A percentile compares a stretch with the other conserved stretches of the same genome.
These are phyloP conservation scores for Austroboletus rostrupii DNA, from an alignment of 1,284 basidiomycete species.

Conservation along the genomic window DNA sequence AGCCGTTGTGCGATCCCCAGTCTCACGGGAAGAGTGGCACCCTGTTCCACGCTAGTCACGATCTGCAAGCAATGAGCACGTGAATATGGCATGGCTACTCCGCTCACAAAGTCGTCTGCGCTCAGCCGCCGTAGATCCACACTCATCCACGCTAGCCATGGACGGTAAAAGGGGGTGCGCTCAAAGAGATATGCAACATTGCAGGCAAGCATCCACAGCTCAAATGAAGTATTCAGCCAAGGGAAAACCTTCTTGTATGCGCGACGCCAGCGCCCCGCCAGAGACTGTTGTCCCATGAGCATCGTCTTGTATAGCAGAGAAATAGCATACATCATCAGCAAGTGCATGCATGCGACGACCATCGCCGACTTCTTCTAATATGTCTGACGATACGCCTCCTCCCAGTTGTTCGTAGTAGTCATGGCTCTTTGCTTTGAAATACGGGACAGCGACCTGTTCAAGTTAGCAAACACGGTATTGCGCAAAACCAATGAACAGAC, in stretches of 20 bases:
- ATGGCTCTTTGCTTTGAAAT: constrained; percentile 82
- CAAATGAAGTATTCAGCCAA: constrained; percentile 73
- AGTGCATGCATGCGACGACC: constrained; percentile 41
- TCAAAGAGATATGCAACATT: constrained; percentile 93
- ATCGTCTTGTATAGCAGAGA: constrained; percentile 1
- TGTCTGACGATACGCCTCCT: constrained; percentile 68
- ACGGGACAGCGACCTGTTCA: constrained; percentile 80
- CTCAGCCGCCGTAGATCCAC: constrained; percentile 79
- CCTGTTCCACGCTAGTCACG: constrained; percentile 34
- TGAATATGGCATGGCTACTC: neutral
- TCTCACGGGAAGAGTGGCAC: constrained; percentile 30
- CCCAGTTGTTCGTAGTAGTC: constrained; percentile 90
- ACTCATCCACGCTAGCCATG: constrained; percentile 85
- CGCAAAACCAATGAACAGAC: constrained; percentile 40
- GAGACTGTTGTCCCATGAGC: constrained; percentile 31
- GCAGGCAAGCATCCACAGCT: constrained; percentile 78
- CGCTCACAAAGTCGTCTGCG: constrained; percentile 68
- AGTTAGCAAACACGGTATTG: constrained; percentile 1
- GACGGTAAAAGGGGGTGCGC: constrained; percentile 82
- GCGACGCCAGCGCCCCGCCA: constrained; percentile 48
- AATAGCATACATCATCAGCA: constrained; percentile 45
- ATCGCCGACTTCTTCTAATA: constrained; percentile 55
- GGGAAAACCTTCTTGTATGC: constrained; percentile 77
- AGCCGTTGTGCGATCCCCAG: constrained; percentile 40
- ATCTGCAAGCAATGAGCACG: constrained; percentile 35